These are phyloP conservation scores for Gnomoniopsis sp. DNA, from an alignment of 2,329 filamentous ascomycete genomes.

Conservation along the genomic window DNA sequence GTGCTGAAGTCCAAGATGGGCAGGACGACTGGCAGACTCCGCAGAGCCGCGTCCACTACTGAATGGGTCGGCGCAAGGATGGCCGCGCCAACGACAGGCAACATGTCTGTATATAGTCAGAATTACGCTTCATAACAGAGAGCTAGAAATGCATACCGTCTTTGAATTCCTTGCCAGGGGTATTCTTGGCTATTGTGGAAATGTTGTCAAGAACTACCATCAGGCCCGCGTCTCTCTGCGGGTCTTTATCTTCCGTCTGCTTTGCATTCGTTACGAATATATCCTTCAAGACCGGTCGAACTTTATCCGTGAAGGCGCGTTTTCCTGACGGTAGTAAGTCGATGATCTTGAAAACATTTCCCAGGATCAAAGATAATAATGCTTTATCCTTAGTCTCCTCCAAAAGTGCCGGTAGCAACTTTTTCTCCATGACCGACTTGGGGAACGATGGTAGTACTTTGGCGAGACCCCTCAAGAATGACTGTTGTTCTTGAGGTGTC, in stretches of 20 bases:
- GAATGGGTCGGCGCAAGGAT: conserved; percentile 87
- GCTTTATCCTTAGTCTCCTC: conserved; percentile 95
- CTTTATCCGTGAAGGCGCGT: conserved; percentile 77
- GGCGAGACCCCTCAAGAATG: conserved; percentile 85
- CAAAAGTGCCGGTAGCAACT: conserved; percentile 80
- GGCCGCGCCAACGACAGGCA: conserved; percentile 79
- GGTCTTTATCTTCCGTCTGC: conserved; percentile 68
- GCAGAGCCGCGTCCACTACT: conserved; percentile 80
- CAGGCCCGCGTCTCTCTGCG: conserved; percentile 80
- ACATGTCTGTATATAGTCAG: conserved; percentile 59
- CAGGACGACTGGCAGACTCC: conserved; percentile 74
- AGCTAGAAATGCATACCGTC: conserved; percentile 58
- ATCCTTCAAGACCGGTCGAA: conserved; percentile 80
- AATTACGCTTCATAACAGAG: not conserved
- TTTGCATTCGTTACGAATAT: conserved; percentile 68
- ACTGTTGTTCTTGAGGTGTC: conserved; percentile 82
- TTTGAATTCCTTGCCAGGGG: conserved; percentile 88
- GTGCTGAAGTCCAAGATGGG: conserved; percentile 93
- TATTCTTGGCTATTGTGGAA: conserved; percentile 71
- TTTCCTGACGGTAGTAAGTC: conserved; percentile 72
- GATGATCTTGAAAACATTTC: conserved; percentile 90
- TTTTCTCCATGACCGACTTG: conserved; percentile 90
- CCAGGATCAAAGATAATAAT: conserved; percentile 77
- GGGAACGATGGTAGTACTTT: conserved; percentile 90
- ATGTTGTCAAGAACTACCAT: conserved; percentile 90